phyloP scores from a whole-genome alignment of 345 rosid species.

The Eutrema yunnanense region DNA sequence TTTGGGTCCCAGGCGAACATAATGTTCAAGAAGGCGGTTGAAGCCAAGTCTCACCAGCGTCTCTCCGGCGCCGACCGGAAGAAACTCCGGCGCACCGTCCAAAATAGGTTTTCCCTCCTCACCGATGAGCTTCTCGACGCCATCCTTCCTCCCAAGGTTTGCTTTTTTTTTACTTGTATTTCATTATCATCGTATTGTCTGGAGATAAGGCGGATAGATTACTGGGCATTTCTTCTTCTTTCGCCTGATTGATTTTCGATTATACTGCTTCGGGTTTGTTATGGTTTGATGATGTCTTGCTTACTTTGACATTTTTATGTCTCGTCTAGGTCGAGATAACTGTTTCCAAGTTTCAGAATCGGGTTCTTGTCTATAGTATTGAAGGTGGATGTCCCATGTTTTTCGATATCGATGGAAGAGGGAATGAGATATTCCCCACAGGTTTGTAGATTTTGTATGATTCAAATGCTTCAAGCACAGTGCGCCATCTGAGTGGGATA shows the following conservation, averaged over 20 bases:
- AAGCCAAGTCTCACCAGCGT: slow-evolving; percentile 84
- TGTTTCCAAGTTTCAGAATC: slow-evolving; percentile 79
- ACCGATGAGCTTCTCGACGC: slow-evolving; percentile 68
- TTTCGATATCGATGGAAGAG: slow-evolving; percentile 88
- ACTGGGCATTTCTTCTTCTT: neutral
- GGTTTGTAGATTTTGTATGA: slow-evolving; percentile 37
- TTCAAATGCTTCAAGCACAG: neutral
- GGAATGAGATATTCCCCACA: slow-evolving; percentile 77
- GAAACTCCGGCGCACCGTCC: slow-evolving; percentile 69
- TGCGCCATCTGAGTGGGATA: neutral
- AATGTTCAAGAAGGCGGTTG: slow-evolving; percentile 94
- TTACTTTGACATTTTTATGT: neutral
- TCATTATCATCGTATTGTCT: neutral
- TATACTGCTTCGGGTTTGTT: neutral
- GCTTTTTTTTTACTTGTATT: neutral
- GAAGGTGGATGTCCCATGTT: slow-evolving; percentile 88
- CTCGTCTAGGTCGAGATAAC: slow-evolving; percentile 62
- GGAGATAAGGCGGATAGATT: neutral
- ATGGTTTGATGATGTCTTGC: slow-evolving; percentile 1
- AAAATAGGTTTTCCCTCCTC: slow-evolving; percentile 56
- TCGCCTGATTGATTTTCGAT: slow-evolving; percentile 8
- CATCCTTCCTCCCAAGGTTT: slow-evolving; percentile 81
- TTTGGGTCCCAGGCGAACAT: neutral
- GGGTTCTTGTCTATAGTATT: slow-evolving; percentile 61
- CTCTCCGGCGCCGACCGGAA: slow-evolving; percentile 95